Base-by-base conservation (phyloP, 2,329 filamentous ascomycete species). In the Ceratocystis variospora region DNA sequence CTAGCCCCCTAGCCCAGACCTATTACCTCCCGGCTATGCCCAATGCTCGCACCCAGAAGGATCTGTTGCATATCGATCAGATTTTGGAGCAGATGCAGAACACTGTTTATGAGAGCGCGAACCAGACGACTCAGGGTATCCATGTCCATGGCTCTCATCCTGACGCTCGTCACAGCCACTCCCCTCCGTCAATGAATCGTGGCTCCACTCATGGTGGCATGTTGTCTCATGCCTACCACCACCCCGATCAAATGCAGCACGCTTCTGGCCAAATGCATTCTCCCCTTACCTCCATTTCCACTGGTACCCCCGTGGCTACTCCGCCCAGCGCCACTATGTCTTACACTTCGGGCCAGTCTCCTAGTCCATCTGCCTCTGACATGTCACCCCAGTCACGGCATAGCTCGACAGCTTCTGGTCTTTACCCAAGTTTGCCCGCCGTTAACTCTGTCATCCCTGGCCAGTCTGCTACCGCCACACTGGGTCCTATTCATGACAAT, bases 21-120 rank as follows among this genome's bases (percentile, higher is more conserved):
- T 96, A 96, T 77, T 90, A 90, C 69, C 81, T 96, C 68, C 90
- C 94, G 65, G 86, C 91, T 8, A 90, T 96, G 79, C 86, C 86
- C 61, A 95, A 91, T 72, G 82, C 95, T 66, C 87, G 93, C 73
- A 96, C 92, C 62, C 96, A 97, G 82, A 91, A 86, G 74, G 94
- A 99, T 74, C 81, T 99, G 55, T 80, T 96, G 74, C 91, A 96
- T 74, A 92, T 97, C 72, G 94, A 97, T 75, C 88, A 91, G 73
- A 89, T 97, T 75, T 83, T 99, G 66, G 91, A 96, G 77, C 90
- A 96, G 77, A 93, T 97, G 81, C 92, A 96, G 77, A 87, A 88
- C 70, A 96, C 93, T 59, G 90, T 97, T 62, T 97, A 97, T 74
- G 94, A 97, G 77, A 96, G 87, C 75, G 87, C 91, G 66, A 89